Percentiles rank a stretch among this genome's conserved stretches.
phyloP scores from a whole-genome alignment of 148 eudicot species.

The Camellia lanceoleosa region DNA sequence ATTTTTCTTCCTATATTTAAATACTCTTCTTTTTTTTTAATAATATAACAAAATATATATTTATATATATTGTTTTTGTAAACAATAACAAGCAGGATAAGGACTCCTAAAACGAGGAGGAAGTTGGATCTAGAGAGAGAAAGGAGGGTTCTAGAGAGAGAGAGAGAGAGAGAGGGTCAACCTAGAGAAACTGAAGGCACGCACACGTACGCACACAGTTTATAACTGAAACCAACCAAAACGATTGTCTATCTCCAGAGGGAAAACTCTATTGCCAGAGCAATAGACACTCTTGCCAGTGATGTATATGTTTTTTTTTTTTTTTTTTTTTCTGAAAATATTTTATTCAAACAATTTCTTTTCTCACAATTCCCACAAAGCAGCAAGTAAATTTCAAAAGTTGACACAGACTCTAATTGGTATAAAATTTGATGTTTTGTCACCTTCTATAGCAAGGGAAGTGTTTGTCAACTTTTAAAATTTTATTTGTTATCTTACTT shows the following conservation, averaged over 20 bases:
- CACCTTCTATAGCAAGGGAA: too few relatives aligned
- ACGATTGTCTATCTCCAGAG: background rate
- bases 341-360: too few relatives aligned
- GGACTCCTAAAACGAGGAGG: slow-evolving; percentile 20
- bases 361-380: too few relatives aligned
- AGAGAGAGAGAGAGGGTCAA: background rate
- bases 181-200: background rate
- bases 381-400: too few relatives aligned
- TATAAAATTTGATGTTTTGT: too few relatives aligned
- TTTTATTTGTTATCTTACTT: too few relatives aligned
- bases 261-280: background rate
- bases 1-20: background rate
- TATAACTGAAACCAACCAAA: slow-evolving; percentile 10
- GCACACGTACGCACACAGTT: slow-evolving; percentile 12
- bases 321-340: too few relatives aligned
- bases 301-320: too few relatives aligned
- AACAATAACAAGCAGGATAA: slow-evolving; percentile 9
- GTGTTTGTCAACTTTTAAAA: too few relatives aligned
- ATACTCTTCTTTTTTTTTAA: background rate
- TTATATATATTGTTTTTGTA: background rate
- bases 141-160: background rate
- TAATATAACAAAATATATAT: background rate
- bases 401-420: too few relatives aligned
- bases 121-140: slow-evolving; percentile 23
- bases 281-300: background rate